Evolutionary conservation across 768 basidiomycete genomes (phyloP).

Genomic region (Mycena venus): DNA sequence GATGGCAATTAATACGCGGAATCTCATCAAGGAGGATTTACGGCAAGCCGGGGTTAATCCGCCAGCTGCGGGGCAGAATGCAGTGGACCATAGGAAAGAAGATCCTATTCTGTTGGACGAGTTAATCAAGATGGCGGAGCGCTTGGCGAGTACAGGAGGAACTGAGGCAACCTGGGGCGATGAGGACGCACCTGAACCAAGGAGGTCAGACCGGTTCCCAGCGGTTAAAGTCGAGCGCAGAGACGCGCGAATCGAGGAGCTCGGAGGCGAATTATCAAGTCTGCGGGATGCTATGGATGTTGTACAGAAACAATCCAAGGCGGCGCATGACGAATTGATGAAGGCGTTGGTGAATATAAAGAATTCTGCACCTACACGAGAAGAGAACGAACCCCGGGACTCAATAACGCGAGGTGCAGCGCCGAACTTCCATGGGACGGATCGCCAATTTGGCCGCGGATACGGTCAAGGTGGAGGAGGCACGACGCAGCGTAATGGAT

Average conservation of each 20-base stretch:
- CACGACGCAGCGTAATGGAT: conserved; percentile 3
- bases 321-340: conserved; percentile 11
- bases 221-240: conserved; percentile 16
- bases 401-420: background rate
- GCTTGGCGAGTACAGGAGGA: background rate
- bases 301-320: conserved; percentile 4
- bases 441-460: background rate
- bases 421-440: background rate
- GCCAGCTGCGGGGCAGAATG: background rate
- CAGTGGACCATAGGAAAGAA: conserved; percentile 1
- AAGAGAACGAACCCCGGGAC: background rate
- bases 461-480: background rate
- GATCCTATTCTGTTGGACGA: conserved; percentile 22
- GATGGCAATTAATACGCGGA: conserved; percentile 13
- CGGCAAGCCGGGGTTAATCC: background rate
- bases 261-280: conserved; percentile 6
- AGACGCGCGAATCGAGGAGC: conserved; percentile 15
- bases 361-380: background rate
- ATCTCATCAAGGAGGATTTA: conserved; percentile 13
- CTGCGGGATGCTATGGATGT: conserved; percentile 11
- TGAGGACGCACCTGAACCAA: background rate
- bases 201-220: conserved; percentile 19
- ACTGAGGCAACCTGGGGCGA: conserved; percentile 14
- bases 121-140: conserved; percentile 20
- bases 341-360: background rate